Percentiles rank a stretch among this genome's conserved stretches.
Evolutionary conservation across 495 filamentous ascomycete species (phyloP).

Genomic region (Cercophora samala): DNA sequence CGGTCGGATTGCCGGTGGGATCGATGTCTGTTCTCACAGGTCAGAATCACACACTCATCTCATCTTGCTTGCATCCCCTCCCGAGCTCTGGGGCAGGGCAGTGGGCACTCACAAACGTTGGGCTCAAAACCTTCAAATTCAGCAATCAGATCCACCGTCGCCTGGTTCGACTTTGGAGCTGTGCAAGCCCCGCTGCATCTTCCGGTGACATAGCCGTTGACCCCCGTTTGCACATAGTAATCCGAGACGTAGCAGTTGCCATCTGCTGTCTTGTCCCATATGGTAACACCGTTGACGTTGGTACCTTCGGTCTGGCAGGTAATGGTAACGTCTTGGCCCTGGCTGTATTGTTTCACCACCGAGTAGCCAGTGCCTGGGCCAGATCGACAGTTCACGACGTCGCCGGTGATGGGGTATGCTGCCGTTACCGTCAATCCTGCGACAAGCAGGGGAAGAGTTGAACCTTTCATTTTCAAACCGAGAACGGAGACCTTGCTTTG

Average conservation of each 20-base stretch:
- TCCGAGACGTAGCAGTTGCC: slow-evolving; percentile 30
- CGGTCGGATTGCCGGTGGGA: slow-evolving; percentile 45
- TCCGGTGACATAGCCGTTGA: slow-evolving; percentile 22
- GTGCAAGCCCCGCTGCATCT: slow-evolving; percentile 17
- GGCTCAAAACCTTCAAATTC: slow-evolving; percentile 23
- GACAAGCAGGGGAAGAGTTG: slow-evolving; percentile 8
- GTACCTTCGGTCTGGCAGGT: slow-evolving; percentile 29
- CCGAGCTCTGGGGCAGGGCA: too few species aligned
- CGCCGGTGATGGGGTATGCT: slow-evolving; percentile 23
- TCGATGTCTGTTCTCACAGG: slow-evolving; percentile 31
- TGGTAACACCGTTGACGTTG: slow-evolving; percentile 24
- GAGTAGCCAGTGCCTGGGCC: slow-evolving; percentile 25
- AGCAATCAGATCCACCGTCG: slow-evolving; percentile 22
- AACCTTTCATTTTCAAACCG: slow-evolving; percentile 17
- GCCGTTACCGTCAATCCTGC: slow-evolving; percentile 3
- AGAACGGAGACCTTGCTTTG: background rate
- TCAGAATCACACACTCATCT: background rate
- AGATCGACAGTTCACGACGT: slow-evolving; percentile 28
- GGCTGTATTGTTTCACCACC: slow-evolving; percentile 24
- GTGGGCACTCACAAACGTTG: slow-evolving; percentile 15
- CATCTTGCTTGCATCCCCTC: background rate
- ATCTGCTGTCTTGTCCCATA: slow-evolving; percentile 34
- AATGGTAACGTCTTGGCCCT: slow-evolving; percentile 24
- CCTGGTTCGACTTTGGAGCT: slow-evolving; percentile 19
- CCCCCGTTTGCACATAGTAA: slow-evolving; percentile 32